Evolutionary conservation across 768 basidiomycete genomes (phyloP), one percentile per base, ranked within the genome.

Genomic region (Lactarius akahatsu): DNA sequence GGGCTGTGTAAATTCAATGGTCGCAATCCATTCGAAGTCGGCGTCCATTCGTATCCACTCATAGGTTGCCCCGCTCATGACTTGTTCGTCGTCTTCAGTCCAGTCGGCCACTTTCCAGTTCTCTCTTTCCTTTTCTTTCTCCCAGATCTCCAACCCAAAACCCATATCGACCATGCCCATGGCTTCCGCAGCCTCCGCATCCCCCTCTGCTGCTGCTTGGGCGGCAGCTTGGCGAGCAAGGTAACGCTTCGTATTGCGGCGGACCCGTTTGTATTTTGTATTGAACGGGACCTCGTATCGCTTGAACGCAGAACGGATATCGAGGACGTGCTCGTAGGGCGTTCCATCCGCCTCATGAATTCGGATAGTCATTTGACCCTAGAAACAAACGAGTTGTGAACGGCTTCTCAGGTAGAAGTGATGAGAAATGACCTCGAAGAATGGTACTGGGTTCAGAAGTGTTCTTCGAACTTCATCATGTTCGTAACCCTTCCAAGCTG

Each of bases 31-130:
- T 78, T 99, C 97, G 76, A 97, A 96, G 75, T 99, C 97, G 18
- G 97, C 95, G 74, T 99, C 97, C 83, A 98, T 92, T 69, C 97
- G 82, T 65, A 99, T 98, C 96, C 96, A 99, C 77, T 99, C 97
- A 77, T 98, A 99, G 3, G 94, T 96, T 69, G 96, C 96, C 20
- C 92, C 92, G 45, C 90, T 88, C 93, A 98, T 96, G 52, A 84
- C 81, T 66, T 90, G 87, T 73, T 97, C 96, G 66, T 98, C 95
- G 71, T 97, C 94, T 72, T 97, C 96, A 5, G 91, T 92, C 97
- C 97, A 98, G 75, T 98, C 96, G 7, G 91, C 91, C 4, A 98
- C 96, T 75, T 91, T 92, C 97, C 96, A 98, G 68, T 89, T 90
- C 75, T 94, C 91, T 55, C 93, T 86, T 73, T 94, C 92, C 73